Conservation (phyloP, 225 moss, liverwort and hornwort genomes). For the Pseudoscleropodium purum region DNA sequence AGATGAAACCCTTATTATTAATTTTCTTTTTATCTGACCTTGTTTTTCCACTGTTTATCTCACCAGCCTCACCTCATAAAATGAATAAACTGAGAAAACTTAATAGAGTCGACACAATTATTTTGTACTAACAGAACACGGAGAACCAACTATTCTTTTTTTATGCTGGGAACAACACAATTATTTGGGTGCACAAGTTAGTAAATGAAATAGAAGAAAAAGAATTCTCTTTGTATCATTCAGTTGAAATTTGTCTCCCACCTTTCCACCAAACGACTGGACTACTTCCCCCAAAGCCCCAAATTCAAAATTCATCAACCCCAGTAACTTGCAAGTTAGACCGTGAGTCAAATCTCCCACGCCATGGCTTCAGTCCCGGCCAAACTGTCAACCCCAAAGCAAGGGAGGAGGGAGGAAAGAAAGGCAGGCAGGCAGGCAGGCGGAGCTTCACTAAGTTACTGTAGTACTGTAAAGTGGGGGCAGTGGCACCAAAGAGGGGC, state of each 20-base stretch:
- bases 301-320: background rate
- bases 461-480: too few relatives aligned
- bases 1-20: too few relatives aligned
- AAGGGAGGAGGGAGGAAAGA: background rate
- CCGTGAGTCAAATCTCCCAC: background rate
- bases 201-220: background rate
- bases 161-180: background rate
- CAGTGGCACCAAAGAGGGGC: background rate
- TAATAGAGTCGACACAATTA: background rate
- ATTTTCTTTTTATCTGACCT: background rate
- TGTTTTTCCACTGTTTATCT: too few relatives aligned
- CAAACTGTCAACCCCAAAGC: background rate
- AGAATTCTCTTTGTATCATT: background rate
- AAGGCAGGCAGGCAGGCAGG: too few relatives aligned
- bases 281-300: background rate
- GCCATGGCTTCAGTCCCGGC: too few relatives aligned
- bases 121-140: background rate
- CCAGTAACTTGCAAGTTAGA: background rate
- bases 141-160: background rate
- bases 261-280: background rate
- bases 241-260: background rate
- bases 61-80: background rate
- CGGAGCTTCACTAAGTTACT: background rate
- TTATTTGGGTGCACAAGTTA: background rate
- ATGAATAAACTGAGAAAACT: too few relatives aligned